These are phyloP conservation scores for Conticribra guillardii DNA, from an alignment of 108 stramenopile genomes.

Conservation along the genomic window DNA sequence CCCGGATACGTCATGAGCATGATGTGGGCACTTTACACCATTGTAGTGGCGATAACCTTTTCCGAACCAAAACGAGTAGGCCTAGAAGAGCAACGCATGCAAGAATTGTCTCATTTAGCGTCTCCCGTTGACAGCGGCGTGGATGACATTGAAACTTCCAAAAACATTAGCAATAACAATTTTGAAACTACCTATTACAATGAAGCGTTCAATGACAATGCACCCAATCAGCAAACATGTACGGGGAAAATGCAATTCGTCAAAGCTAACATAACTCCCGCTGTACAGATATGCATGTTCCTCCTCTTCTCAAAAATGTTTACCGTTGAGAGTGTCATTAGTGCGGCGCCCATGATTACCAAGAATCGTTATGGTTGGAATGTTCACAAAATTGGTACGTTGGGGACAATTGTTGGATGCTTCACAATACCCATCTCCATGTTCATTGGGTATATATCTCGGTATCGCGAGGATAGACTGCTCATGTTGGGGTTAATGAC, in stretches of 20 bases:
- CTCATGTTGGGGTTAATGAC: constrained; percentile 61
- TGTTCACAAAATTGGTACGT: constrained; percentile 76
- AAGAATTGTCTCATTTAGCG: constrained; percentile 37
- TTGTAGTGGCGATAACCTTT: constrained; percentile 52
- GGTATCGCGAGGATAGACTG: constrained; percentile 58
- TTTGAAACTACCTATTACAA: background rate
- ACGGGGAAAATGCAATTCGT: background rate
- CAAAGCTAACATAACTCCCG: constrained; percentile 42
- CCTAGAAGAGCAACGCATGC: constrained; percentile 55
- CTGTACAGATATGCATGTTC: constrained; percentile 67
- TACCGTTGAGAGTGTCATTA: constrained; percentile 77
- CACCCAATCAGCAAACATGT: background rate
- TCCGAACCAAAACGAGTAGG: constrained; percentile 66
- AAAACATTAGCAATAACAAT: too few species aligned
- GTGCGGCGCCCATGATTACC: constrained; percentile 74
- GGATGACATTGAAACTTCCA: background rate
- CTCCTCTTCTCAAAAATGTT: constrained; percentile 87
- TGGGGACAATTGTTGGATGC: constrained; percentile 78
- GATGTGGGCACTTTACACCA: constrained; percentile 64
- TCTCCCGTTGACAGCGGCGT: background rate
- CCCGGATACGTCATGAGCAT: constrained; percentile 84
- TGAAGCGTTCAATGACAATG: background rate
- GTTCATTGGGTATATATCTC: constrained; percentile 65
- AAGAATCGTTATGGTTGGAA: constrained; percentile 87
- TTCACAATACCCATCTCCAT: constrained; percentile 85